These are phyloP conservation scores for Westerdykella sp. DNA, from an alignment of 2,329 filamentous ascomycete species.

Conservation along the genomic window DNA sequence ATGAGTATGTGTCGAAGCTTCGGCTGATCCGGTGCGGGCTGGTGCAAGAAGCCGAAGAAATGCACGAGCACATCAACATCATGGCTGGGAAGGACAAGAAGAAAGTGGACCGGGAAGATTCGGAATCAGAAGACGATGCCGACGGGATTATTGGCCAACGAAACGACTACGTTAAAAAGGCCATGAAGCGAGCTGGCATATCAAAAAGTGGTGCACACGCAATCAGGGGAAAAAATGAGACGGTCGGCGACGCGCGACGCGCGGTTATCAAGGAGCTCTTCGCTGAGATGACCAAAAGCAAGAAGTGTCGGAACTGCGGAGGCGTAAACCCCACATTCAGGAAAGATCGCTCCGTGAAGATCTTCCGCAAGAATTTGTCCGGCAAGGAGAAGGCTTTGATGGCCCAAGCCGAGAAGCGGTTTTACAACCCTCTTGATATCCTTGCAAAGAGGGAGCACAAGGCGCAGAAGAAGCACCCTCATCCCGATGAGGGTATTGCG, in stretches of 20 bases:
- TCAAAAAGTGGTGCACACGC: constrained; percentile 41
- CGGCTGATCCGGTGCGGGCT: constrained; percentile 80
- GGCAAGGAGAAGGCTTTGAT: constrained; percentile 72
- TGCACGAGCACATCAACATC: constrained; percentile 43
- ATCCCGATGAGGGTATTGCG: constrained; percentile 63
- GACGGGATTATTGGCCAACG: constrained; percentile 52
- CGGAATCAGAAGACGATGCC: constrained; percentile 56
- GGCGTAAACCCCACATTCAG: constrained; percentile 62
- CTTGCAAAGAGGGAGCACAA: constrained; percentile 45
- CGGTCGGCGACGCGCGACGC: constrained; percentile 69
- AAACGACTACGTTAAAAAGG: constrained; percentile 64
- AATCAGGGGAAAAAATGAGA: constrained; percentile 68
- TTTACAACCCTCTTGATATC: constrained; percentile 63
- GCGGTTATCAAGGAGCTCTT: constrained; percentile 77
- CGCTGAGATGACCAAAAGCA: constrained; percentile 61
- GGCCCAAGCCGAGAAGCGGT: constrained; percentile 61
- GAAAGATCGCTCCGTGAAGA: constrained; percentile 87
- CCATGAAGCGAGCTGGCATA: constrained; percentile 56
- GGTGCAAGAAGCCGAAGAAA: constrained; percentile 57
- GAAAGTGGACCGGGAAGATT: constrained; percentile 48
- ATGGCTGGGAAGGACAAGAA: constrained; percentile 35
- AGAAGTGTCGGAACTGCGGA: constrained; percentile 62
- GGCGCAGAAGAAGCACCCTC: constrained; percentile 40
- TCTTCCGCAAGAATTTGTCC: constrained; percentile 77
- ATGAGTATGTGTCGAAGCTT: constrained; percentile 76